Conservation (phyloP, 2,329 filamentous ascomycete genomes). For the Epichloe gansuensis region DNA sequence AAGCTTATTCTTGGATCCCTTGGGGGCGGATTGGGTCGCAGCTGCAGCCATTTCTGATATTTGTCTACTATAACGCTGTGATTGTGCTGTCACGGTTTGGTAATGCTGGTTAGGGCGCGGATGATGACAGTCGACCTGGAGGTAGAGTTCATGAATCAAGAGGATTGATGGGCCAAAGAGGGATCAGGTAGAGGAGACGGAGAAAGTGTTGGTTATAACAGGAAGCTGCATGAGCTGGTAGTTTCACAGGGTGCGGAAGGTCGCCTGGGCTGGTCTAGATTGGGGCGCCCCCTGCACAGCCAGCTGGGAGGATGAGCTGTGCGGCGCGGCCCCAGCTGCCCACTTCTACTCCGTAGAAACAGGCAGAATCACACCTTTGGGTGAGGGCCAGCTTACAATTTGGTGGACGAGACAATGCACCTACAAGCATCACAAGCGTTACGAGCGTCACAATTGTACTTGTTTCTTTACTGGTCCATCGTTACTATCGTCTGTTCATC, state of each 20-base stretch:
- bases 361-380: slow-evolving; percentile 12
- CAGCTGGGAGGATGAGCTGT: background rate
- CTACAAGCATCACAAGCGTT: background rate
- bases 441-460: background rate
- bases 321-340: background rate
- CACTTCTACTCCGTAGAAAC: slow-evolving; percentile 16
- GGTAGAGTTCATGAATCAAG: background rate
- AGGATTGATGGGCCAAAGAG: background rate
- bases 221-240: background rate
- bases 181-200: background rate
- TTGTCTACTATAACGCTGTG: slow-evolving; percentile 3
- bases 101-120: background rate
- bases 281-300: slow-evolving; percentile 6
- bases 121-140: background rate
- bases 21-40: slow-evolving; percentile 47
- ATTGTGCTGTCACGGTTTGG: background rate
- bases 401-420: background rate
- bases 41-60: slow-evolving; percentile 45
- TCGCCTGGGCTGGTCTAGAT: background rate
- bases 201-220: background rate
- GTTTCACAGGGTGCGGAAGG: background rate
- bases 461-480: background rate
- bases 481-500: background rate
- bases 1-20: slow-evolving; percentile 57
- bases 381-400: background rate